Conservation (phyloP, 1,139 yeast species). For the Pichia sp. region DNA sequence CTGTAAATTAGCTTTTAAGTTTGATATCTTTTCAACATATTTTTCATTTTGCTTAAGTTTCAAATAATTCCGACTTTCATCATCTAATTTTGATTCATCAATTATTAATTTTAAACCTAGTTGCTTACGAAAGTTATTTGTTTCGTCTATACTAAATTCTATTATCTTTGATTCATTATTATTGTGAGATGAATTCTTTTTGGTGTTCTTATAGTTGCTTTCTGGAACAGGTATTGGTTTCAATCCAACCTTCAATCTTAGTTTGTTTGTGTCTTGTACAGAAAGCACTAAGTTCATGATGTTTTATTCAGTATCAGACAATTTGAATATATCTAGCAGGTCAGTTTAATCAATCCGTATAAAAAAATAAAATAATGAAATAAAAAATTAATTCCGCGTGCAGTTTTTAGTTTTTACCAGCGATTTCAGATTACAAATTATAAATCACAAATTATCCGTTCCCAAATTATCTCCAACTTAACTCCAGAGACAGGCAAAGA, state of each 20-base stretch:
- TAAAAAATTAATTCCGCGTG: too few relatives aligned
- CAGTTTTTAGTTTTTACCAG: too few relatives aligned
- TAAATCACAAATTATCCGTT: too few relatives aligned
- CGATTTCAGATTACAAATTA: too few relatives aligned
- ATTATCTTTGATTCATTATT: background rate
- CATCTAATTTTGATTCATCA: constrained; percentile 22
- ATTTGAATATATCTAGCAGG: too few relatives aligned
- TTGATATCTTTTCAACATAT: constrained; percentile 12
- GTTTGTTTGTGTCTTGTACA: constrained; percentile 19
- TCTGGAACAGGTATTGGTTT: constrained; percentile 15
- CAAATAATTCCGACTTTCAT: constrained; percentile 24
- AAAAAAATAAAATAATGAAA: too few relatives aligned
- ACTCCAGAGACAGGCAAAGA: too few relatives aligned
- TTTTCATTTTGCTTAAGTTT: constrained; percentile 1
- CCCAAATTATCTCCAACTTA: too few relatives aligned
- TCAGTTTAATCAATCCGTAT: too few relatives aligned
- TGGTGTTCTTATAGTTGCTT: background rate
- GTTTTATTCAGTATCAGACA: background rate
- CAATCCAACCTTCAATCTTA: constrained; percentile 21
- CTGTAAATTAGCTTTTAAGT: constrained; percentile 19
- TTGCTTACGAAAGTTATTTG: constrained; percentile 21
- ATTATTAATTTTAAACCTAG: constrained; percentile 21
- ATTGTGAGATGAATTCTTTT: background rate
- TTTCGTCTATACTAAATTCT: constrained; percentile 23
- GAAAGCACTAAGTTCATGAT: constrained; percentile 16